phyloP scores from a whole-genome alignment of 78 protist species.

The Isochrysis galbana region DNA sequence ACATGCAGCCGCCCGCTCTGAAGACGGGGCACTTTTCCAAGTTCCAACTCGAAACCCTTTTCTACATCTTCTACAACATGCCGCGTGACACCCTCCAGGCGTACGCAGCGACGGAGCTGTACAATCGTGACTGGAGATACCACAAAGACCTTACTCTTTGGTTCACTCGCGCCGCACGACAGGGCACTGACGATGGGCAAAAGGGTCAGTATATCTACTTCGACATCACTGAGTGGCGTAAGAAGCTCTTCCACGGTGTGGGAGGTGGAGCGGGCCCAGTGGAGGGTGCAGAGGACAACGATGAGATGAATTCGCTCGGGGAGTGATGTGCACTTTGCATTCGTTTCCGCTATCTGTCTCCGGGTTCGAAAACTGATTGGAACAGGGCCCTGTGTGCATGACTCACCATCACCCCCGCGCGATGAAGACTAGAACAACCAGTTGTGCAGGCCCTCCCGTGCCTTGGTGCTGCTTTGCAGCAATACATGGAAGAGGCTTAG shows the following conservation, averaged over 20 bases:
- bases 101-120: background rate
- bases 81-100: slow-evolving; percentile 83
- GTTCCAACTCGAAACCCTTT: slow-evolving; percentile 85
- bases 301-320: background rate
- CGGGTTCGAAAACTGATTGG: no score
- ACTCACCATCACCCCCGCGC: no score
- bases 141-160: slow-evolving; percentile 86
- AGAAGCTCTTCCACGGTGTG: slow-evolving; percentile 22
- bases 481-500: no score
- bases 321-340: no score
- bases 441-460: no score
- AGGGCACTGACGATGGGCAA: background rate
- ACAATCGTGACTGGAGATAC: slow-evolving; percentile 83
- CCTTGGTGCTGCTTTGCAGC: no score
- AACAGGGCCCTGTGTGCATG: no score
- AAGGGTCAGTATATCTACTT: slow-evolving; percentile 33
- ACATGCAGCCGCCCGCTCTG: slow-evolving; percentile 64
- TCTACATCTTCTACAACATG: slow-evolving; percentile 94
- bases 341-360: no score
- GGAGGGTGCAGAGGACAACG: background rate
- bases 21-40: slow-evolving; percentile 69
- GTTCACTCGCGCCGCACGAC: slow-evolving; percentile 55
- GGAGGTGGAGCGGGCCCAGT: background rate
- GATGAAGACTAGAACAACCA: no score
- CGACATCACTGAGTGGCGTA: slow-evolving; percentile 38